phyloP scores from a whole-genome alignment of 2,329 filamentous ascomycete genomes.

The Fusarium coffeatum region DNA sequence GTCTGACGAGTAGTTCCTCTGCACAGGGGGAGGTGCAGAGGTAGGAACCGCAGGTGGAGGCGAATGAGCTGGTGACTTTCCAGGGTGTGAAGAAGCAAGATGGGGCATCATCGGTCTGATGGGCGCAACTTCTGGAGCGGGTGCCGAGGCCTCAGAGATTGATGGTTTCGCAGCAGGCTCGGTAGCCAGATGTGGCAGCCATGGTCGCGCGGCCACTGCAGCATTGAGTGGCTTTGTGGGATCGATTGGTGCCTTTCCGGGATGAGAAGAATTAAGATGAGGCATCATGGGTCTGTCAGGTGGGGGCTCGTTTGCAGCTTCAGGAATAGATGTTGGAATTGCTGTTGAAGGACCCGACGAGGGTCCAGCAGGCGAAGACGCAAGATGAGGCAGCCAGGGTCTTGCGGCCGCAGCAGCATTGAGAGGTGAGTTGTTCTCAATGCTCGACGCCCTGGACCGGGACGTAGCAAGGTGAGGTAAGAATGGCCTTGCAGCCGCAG shows the following conservation, averaged over 20 bases:
- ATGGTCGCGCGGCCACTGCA: not conserved
- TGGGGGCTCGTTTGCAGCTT: not conserved
- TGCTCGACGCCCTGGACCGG: conserved; percentile 13
- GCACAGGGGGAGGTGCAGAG: conserved; percentile 20
- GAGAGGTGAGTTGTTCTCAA: not conserved
- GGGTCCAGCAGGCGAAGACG: not conserved
- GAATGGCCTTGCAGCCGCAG: conserved; percentile 30
- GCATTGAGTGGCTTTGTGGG: not conserved
- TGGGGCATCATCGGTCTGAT: conserved; percentile 35
- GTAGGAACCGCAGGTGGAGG: conserved; percentile 23
- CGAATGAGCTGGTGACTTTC: conserved; percentile 19
- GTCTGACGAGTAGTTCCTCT: conserved; percentile 34
- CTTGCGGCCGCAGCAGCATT: not conserved
- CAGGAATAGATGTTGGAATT: not conserved
- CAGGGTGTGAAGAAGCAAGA: conserved; percentile 31
- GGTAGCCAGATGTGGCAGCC: not conserved
- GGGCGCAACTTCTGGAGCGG: not conserved
- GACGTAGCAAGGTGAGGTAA: conserved; percentile 32
- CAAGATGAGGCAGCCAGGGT: not conserved
- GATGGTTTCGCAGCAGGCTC: not conserved
- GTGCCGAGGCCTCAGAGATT: not conserved
- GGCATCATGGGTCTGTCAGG: not conserved
- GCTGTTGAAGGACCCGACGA: not conserved
- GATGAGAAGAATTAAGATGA: not conserved
- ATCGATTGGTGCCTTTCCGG: not conserved